Conservation (phyloP, 2,329 filamentous ascomycete genomes). For the Macrophomina pseudophaseolina region DNA sequence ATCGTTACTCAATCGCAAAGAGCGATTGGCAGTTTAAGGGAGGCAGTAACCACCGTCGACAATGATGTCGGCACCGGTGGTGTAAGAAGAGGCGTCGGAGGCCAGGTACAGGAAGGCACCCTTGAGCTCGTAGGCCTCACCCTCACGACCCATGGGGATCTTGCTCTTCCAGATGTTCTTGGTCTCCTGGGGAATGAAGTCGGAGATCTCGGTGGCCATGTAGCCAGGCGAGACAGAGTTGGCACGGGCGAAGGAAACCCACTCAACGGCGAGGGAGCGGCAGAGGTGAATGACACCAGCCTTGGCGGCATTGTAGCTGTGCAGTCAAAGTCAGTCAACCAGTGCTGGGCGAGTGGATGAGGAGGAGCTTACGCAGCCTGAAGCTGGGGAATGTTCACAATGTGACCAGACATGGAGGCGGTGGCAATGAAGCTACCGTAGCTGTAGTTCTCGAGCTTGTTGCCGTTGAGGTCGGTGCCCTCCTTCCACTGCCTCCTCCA, state of each 20-base stretch:
- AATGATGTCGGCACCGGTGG: constrained; percentile 54
- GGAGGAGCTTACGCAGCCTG: constrained; percentile 46
- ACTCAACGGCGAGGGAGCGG: constrained; percentile 69
- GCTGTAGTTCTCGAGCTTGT: constrained; percentile 28
- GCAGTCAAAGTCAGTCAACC: background rate
- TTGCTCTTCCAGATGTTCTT: constrained; percentile 78
- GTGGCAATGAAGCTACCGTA: constrained; percentile 68
- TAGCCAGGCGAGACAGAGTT: constrained; percentile 72
- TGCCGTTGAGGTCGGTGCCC: constrained; percentile 28
- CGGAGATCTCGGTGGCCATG: constrained; percentile 70
- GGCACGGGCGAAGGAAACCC: constrained; percentile 71
- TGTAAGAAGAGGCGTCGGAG: constrained; percentile 82
- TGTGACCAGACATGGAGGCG: constrained; percentile 76
- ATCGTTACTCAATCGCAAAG: constrained; percentile 1
- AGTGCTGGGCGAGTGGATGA: background rate
- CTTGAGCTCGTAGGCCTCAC: constrained; percentile 76
- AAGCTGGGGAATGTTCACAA: constrained; percentile 82
- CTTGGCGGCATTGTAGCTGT: constrained; percentile 58
- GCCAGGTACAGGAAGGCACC: constrained; percentile 82
- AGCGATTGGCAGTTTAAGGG: constrained; percentile 5
- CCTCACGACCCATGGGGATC: constrained; percentile 81
- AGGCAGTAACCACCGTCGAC: constrained; percentile 27
- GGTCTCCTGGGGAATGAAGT: constrained; percentile 69
- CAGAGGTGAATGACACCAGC: constrained; percentile 70
- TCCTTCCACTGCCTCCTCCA: constrained; percentile 28